A percentile compares a stretch with the other conserved stretches of the same genome.
Evolutionary conservation across 805 yeast genomes (phyloP).

Genomic region (Yueomyces sinensis): DNA sequence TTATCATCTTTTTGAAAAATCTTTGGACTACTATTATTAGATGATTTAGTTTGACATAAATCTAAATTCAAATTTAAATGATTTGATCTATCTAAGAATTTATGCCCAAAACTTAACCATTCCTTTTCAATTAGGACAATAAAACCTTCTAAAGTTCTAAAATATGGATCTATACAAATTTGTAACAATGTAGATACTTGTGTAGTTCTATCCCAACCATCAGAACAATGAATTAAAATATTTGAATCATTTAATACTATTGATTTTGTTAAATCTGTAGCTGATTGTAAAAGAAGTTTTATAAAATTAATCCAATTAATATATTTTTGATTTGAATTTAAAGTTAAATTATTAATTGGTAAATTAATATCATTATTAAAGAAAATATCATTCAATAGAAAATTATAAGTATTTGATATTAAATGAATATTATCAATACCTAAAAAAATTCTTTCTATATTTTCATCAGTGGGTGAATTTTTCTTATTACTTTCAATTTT

Average conservation of each 20-base stretch:
- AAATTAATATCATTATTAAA: constrained; percentile 52
- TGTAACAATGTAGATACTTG: constrained; percentile 78
- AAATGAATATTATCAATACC: constrained; percentile 94
- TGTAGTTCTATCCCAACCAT: constrained; percentile 97
- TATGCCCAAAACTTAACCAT: constrained; percentile 91
- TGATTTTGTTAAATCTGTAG: constrained; percentile 69
- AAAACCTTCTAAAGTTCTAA: constrained; percentile 79
- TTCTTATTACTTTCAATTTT: constrained; percentile 37
- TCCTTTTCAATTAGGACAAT: constrained; percentile 80
- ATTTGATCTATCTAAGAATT: constrained; percentile 73
- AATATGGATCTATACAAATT: constrained; percentile 81
- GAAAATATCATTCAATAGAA: constrained; percentile 42
- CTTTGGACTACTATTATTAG: background rate
- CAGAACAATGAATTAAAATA: constrained; percentile 84
- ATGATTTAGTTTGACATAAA: constrained; percentile 24
- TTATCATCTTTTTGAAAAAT: background rate
- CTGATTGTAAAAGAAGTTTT: constrained; percentile 54
- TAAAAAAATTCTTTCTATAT: constrained; percentile 68
- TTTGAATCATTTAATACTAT: constrained; percentile 74
- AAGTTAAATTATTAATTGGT: constrained; percentile 39
- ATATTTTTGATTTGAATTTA: constrained; percentile 32
- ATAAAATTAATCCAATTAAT: constrained; percentile 71
- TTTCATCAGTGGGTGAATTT: too few species aligned
- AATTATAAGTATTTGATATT: constrained; percentile 71
- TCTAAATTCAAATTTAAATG: constrained; percentile 47